Evolutionary conservation across 768 basidiomycete species (phyloP).

Genomic region (Amanita pallidorosea): DNA sequence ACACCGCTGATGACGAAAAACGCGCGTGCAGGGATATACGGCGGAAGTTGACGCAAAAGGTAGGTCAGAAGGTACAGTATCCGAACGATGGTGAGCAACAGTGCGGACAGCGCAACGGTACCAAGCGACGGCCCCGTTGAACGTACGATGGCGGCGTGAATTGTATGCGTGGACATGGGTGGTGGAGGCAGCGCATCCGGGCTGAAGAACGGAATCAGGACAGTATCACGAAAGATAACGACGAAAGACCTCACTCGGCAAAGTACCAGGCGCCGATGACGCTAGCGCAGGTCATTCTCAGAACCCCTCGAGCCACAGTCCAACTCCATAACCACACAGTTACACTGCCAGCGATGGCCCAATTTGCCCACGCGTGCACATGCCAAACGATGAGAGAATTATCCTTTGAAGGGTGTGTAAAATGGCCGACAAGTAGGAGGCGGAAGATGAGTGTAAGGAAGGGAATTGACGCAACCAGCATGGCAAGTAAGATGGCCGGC

Average conservation of each 20-base stretch:
- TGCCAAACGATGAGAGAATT: slow-evolving; percentile 27
- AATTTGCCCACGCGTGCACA: slow-evolving; percentile 27
- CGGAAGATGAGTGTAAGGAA: slow-evolving; percentile 74
- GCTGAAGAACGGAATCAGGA: slow-evolving; percentile 11
- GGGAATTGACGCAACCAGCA: slow-evolving; percentile 65
- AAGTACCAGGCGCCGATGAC: slow-evolving; percentile 94
- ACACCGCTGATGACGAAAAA: slow-evolving; percentile 32
- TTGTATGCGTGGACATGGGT: slow-evolving; percentile 56
- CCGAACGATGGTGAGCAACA: slow-evolving; percentile 66
- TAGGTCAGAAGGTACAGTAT: slow-evolving; percentile 38
- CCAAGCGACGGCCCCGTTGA: slow-evolving; percentile 78
- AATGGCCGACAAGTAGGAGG: slow-evolving; percentile 60
- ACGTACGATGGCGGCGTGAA: slow-evolving; percentile 69
- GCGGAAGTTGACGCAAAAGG: slow-evolving; percentile 44
- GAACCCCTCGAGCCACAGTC: slow-evolving; percentile 69
- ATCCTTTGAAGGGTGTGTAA: slow-evolving; percentile 12
- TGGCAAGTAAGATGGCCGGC: slow-evolving; percentile 55
- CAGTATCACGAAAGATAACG: background rate
- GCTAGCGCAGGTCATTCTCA: slow-evolving; percentile 67
- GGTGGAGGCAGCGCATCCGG: slow-evolving; percentile 28
- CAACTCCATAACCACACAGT: slow-evolving; percentile 64
- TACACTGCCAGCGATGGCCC: slow-evolving; percentile 42
- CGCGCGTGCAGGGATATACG: slow-evolving; percentile 37
- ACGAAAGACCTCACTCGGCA: slow-evolving; percentile 26
- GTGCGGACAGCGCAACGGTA: slow-evolving; percentile 62